A percentile compares a stretch with the other conserved stretches of the same genome.
These are phyloP conservation scores for Gastroboletus turbinatus DNA, from an alignment of 1,284 basidiomycete genomes.

Conservation along the genomic window DNA sequence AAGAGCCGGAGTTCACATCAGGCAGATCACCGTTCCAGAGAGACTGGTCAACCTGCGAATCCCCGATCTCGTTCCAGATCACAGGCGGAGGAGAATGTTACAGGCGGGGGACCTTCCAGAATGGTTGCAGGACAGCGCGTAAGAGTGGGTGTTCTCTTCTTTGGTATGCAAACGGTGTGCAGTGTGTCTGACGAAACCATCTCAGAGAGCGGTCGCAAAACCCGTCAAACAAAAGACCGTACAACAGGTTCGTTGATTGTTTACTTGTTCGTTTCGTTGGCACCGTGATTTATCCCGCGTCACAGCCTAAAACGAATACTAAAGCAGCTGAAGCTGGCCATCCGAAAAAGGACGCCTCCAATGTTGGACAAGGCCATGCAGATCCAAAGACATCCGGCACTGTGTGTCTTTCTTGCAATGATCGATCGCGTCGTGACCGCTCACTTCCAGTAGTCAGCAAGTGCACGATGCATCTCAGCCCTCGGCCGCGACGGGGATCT, in stretches of 20 bases:
- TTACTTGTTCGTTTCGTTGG: neutral
- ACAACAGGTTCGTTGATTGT: neutral
- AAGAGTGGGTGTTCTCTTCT: neutral
- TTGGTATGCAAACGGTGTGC: too few relatives aligned
- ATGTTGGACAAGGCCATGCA: neutral
- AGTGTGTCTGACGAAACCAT: neutral
- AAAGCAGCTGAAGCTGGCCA: neutral
- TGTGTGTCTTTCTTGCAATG: neutral
- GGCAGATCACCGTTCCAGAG: neutral
- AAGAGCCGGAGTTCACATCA: neutral
- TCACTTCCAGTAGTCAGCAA: neutral
- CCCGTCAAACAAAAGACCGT: neutral
- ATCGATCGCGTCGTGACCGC: neutral
- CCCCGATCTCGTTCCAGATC: neutral
- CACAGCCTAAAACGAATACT: neutral
- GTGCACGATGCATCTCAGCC: neutral
- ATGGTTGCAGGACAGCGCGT: neutral
- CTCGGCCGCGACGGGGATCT: neutral
- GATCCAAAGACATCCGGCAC: neutral
- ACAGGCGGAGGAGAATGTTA: neutral
- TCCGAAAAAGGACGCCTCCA: too few relatives aligned
- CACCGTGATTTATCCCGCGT: neutral
- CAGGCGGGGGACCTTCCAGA: neutral
- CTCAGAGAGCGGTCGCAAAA: neutral
- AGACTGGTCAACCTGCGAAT: neutral